Conservation (phyloP, 306 rosid species). For the Astragalus glycyphyllos region DNA sequence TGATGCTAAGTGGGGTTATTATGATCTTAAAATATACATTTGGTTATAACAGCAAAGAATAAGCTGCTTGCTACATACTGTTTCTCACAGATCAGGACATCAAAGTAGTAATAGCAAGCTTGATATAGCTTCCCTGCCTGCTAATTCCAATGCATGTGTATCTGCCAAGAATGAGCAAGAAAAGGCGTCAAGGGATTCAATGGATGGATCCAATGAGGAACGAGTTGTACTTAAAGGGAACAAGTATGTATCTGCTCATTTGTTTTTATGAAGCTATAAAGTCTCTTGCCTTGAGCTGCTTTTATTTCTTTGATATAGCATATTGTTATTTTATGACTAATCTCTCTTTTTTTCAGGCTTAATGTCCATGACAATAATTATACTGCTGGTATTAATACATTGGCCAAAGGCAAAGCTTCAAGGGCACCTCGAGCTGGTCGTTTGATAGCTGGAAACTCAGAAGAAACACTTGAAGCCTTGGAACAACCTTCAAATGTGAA, state of each 20-base stretch:
- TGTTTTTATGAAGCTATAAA: constrained; percentile 34
- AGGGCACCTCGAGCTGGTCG: constrained; percentile 73
- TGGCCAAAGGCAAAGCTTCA: constrained; percentile 77
- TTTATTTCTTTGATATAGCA: constrained; percentile 16
- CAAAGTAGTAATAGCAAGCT: constrained; percentile 56
- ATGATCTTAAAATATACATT: constrained; percentile 26
- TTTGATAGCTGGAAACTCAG: constrained; percentile 52
- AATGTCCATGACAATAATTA: constrained; percentile 58
- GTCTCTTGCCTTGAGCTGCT: constrained; percentile 28
- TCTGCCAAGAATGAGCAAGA: constrained; percentile 64
- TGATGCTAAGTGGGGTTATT: constrained; percentile 18
- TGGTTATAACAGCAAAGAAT: constrained; percentile 27
- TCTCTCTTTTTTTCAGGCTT: constrained; percentile 49
- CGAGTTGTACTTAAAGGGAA: constrained; percentile 59
- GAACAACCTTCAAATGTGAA: constrained; percentile 64
- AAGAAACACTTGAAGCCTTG: constrained; percentile 59
- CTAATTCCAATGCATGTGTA: constrained; percentile 54
- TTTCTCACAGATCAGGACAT: constrained; percentile 66
- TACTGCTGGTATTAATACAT: constrained; percentile 52
- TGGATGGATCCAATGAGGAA: constrained; percentile 63
- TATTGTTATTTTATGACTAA: constrained; percentile 16
- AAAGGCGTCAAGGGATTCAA: constrained; percentile 63
- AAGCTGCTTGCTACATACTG: constrained; percentile 30
- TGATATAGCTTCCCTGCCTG: constrained; percentile 59
- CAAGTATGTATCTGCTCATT: constrained; percentile 57